Percentiles rank a stretch among this genome's conserved stretches.
phyloP scores from a whole-genome alignment of 345 rosid species.

The Sonneratia alba region DNA sequence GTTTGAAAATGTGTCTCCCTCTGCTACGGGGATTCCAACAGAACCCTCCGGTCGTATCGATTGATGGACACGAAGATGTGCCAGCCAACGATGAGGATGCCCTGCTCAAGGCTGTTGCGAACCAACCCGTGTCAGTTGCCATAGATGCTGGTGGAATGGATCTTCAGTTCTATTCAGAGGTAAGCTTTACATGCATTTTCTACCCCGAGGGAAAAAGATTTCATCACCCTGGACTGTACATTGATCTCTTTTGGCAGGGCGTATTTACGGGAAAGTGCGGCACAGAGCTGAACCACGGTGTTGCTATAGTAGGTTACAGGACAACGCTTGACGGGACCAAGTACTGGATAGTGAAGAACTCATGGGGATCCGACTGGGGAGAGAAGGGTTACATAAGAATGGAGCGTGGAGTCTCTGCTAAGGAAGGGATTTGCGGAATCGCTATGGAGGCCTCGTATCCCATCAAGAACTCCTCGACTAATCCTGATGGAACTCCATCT shows the following conservation, averaged over 20 bases:
- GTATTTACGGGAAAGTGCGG: constrained; percentile 55
- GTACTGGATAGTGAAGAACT: constrained; percentile 64
- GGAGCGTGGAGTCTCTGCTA: constrained; percentile 32
- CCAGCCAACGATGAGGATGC: constrained; percentile 32
- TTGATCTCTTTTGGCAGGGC: constrained; percentile 26
- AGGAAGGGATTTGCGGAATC: constrained; percentile 55
- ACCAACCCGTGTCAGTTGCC: constrained; percentile 37
- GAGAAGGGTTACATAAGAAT: constrained; percentile 64
- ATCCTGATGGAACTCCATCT: constrained; percentile 12
- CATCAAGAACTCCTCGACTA: constrained; percentile 30
- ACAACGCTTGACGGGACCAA: constrained; percentile 42
- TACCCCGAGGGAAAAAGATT: background rate
- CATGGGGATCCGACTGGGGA: constrained; percentile 73
- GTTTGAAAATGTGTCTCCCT: background rate
- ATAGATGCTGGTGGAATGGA: constrained; percentile 39
- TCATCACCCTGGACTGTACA: background rate
- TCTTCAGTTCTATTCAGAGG: constrained; percentile 45
- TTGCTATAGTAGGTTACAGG: constrained; percentile 55
- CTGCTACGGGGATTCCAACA: constrained; percentile 9
- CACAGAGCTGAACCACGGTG: constrained; percentile 50
- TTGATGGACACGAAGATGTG: constrained; percentile 37
- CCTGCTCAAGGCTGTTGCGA: constrained; percentile 26
- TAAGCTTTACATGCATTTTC: background rate
- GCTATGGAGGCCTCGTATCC: constrained; percentile 73
- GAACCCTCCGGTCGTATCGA: constrained; percentile 23